These are phyloP conservation scores for Ogataea glucozyma DNA, from an alignment of 805 yeast species.

Conservation along the genomic window DNA sequence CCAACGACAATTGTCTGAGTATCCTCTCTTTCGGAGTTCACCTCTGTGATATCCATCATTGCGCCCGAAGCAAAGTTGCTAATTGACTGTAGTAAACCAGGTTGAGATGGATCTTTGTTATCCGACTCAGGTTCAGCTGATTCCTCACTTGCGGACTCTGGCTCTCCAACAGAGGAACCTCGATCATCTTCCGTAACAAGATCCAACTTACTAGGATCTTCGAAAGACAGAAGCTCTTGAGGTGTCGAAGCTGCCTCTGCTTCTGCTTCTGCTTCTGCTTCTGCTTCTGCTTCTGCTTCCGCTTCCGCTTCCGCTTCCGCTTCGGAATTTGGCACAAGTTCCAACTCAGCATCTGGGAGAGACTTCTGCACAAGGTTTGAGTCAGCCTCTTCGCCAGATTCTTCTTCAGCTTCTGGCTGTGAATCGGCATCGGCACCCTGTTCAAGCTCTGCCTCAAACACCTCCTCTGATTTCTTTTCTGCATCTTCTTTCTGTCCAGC, in stretches of 20 bases:
- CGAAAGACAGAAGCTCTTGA: no score
- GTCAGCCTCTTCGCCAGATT: not conserved
- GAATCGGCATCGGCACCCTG: not conserved
- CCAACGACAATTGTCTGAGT: no score
- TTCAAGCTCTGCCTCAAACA: not conserved
- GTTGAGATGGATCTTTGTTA: not conserved
- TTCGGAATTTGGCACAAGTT: not conserved
- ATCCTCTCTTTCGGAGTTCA: constrained; percentile 2
- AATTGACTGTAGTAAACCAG: constrained; percentile 5
- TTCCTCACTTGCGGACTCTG: not conserved
- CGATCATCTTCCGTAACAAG: no score
- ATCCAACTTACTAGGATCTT: no score
- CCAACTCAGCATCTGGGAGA: no score
- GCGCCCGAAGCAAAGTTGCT: constrained; percentile 16
- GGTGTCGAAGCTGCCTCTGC: not conserved
- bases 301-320: not conserved
- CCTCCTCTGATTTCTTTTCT: not conserved
- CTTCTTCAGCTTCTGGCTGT: no score
- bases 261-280: not conserved
- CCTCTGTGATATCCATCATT: constrained; percentile 18
- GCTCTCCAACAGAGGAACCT: constrained; percentile 7
- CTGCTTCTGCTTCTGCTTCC: constrained; percentile 5
- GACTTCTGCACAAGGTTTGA: no score
- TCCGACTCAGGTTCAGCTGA: not conserved
- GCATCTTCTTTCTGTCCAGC: not conserved